These are phyloP conservation scores for Neurospora terricola DNA, from an alignment of 495 filamentous ascomycete species.

Conservation along the genomic window DNA sequence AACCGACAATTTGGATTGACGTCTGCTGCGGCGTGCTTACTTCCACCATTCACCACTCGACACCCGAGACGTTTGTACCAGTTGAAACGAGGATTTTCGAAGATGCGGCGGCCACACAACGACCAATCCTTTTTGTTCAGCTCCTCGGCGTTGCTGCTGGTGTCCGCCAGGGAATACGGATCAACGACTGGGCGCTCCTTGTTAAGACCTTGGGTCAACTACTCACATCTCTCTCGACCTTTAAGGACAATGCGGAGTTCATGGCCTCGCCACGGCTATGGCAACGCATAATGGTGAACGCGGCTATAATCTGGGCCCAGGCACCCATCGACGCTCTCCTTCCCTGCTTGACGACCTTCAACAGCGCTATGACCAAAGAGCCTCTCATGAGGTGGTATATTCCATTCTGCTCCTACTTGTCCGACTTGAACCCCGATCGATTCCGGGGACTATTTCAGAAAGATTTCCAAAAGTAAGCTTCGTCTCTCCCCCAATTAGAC, in stretches of 20 bases:
- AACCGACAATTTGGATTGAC: constrained; percentile 39
- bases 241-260: constrained; percentile 24
- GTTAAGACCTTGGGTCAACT: constrained; percentile 47
- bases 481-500: background rate
- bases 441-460: constrained; percentile 70
- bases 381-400: constrained; percentile 61
- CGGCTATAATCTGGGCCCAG: constrained; percentile 59
- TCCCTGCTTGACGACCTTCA: constrained; percentile 51
- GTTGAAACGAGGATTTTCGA: constrained; percentile 47
- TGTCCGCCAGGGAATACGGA: constrained; percentile 67
- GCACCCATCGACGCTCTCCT: constrained; percentile 76
- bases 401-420: constrained; percentile 70
- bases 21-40: constrained; percentile 65
- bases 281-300: constrained; percentile 46
- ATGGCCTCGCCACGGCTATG: constrained; percentile 39
- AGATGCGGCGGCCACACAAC: constrained; percentile 23
- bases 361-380: constrained; percentile 53
- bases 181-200: constrained; percentile 60
- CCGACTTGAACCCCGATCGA: constrained; percentile 59
- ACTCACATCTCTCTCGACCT: constrained; percentile 35
- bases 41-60: constrained; percentile 73
- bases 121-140: constrained; percentile 44
- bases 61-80: constrained; percentile 54
- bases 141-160: constrained; percentile 58
- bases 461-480: constrained; percentile 62